Conservation (phyloP, 805 yeast genomes). For the Myxozyma monticola region DNA sequence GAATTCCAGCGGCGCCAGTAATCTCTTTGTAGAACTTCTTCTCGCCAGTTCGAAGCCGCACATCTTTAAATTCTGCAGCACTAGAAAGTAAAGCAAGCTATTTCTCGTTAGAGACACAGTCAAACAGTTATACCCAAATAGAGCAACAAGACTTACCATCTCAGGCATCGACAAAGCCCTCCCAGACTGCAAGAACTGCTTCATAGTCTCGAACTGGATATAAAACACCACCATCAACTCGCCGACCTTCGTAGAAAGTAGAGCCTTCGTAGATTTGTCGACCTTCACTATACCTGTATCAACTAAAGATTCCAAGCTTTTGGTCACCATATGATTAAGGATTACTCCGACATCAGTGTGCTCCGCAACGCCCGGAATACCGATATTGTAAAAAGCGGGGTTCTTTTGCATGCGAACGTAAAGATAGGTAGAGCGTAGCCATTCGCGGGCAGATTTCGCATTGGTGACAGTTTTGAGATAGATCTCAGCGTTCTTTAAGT, state of each 20-base stretch:
- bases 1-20: conserved; percentile 43
- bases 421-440: conserved; percentile 54
- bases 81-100: no score
- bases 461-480: conserved; percentile 45
- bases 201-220: conserved; percentile 48
- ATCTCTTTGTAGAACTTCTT: conserved; percentile 49
- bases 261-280: conserved; percentile 21
- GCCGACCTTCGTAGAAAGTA: conserved; percentile 46
- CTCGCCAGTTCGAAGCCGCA: conserved; percentile 48
- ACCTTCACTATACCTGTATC: conserved; percentile 39
- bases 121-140: no score
- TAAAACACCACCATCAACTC: conserved; percentile 53
- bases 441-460: conserved; percentile 44
- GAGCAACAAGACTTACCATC: conserved; percentile 7
- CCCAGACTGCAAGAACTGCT: conserved; percentile 25
- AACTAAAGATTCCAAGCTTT: conserved; percentile 40
- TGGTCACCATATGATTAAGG: conserved; percentile 41
- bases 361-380: conserved; percentile 34
- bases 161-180: conserved; percentile 4
- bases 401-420: conserved; percentile 47
- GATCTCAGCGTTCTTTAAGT: conserved; percentile 50
- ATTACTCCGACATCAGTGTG: conserved; percentile 37
- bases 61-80: conserved; percentile 45
- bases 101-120: no score
- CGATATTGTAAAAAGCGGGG: conserved; percentile 43